phyloP scores from a whole-genome alignment of 1,284 basidiomycete genomes.

The Tilletia caries region DNA sequence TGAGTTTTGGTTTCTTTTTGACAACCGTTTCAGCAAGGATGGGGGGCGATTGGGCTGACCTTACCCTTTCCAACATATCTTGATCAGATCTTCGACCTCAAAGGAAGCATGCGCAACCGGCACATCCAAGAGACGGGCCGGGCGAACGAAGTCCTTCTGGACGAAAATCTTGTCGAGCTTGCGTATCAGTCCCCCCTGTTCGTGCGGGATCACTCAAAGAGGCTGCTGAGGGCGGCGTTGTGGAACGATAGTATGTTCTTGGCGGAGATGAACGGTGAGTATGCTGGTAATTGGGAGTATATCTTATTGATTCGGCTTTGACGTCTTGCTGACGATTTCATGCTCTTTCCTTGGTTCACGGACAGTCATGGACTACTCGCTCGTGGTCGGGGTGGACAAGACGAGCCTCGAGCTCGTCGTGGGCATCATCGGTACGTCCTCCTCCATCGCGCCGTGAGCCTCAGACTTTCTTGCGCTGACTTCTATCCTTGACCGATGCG shows the following conservation, averaged over 20 bases:
- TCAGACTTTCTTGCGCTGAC: not conserved
- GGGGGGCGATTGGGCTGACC: not conserved
- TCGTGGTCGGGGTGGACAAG: slow-evolving; percentile 76
- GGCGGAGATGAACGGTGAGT: slow-evolving; percentile 78
- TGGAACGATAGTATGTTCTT: slow-evolving; percentile 82
- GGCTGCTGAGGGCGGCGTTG: slow-evolving; percentile 81
- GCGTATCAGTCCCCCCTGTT: slow-evolving; percentile 70
- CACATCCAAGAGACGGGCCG: slow-evolving; percentile 82
- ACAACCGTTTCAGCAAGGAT: not conserved
- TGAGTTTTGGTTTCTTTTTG: slow-evolving; percentile 46
- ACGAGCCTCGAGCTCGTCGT: slow-evolving; percentile 62
- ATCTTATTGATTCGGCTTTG: not conserved
- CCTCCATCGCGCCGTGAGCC: not conserved
- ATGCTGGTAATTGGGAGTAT: too few species aligned
- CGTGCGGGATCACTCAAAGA: slow-evolving; percentile 89
- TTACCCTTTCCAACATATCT: not conserved
- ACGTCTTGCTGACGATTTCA: not conserved
- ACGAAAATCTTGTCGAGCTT: slow-evolving; percentile 82
- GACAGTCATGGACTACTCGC: slow-evolving; percentile 90
- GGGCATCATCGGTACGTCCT: slow-evolving; percentile 73
- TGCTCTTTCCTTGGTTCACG: not conserved
- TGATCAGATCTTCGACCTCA: slow-evolving; percentile 45
- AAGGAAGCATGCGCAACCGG: slow-evolving; percentile 49
- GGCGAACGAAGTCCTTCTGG: slow-evolving; percentile 81
- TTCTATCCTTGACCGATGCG: not conserved